Evolutionary conservation across 192 early-diverging fungal genomes (phyloP), one percentile per base, ranked within the genome.

Genomic region (Podila minutissima): DNA sequence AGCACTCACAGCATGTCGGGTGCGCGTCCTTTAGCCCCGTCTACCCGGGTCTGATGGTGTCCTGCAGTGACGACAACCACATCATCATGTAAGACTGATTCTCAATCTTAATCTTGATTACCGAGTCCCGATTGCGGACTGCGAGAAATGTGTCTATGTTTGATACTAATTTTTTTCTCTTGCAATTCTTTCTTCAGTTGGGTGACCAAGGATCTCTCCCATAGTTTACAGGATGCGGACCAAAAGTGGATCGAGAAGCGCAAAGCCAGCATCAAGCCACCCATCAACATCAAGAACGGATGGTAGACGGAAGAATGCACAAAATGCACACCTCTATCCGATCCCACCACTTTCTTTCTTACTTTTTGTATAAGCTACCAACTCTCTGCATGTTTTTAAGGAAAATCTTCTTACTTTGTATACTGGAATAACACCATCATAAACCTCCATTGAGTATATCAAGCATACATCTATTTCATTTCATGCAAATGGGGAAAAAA

Each of bases 61-160:
- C 74, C 41, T 76, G 67, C 48, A 70, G 67, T 41, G 74, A 76
- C 22, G 74, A 76, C 48, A 70, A 58, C 19, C 24, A 22, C 31
- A 64, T 76, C 19, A 69, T 76, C 33, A 59, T 76, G 74, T 76
- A 70, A 32, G 67, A 26, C 26, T 10, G 12, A 24, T 33, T 71
- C 1, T 9, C 12, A 6, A 26, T 66, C 15, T 48, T 28, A 22
- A 1, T 31, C 3, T 29, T 1, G 57, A n/a, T 28, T 67, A n/a
- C 51, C 10, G 7, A 6, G 35, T 19, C 20, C 8, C 5, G 26
- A 15, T 28, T 37, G 35, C 10, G 35, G 7, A 37, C 35, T 8
- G 1, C 35, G 35, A 37, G 35, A 37, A 37, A 29, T 3, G 3
- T 6, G 10, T 62, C 0, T 62, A 51, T n/a, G 50, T 17, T 67